Conservation (phyloP, 805 yeast genomes). For the Candida cerambycidarum region DNA sequence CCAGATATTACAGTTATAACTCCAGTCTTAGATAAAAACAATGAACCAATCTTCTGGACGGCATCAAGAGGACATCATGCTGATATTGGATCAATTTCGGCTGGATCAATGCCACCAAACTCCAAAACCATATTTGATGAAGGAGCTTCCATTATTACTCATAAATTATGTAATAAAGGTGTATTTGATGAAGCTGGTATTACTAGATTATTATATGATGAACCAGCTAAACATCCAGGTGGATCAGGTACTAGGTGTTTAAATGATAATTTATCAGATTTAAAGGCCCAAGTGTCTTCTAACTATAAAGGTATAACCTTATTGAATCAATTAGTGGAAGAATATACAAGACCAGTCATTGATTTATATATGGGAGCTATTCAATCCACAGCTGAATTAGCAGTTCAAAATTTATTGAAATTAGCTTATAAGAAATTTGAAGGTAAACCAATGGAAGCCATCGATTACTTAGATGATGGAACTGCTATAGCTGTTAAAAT, state of each 20-base stretch:
- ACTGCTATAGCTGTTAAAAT: constrained; percentile 61
- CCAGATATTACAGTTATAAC: constrained; percentile 81
- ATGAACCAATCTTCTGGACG: constrained; percentile 73
- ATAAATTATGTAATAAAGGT: constrained; percentile 66
- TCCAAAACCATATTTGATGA: constrained; percentile 84
- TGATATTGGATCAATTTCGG: constrained; percentile 88
- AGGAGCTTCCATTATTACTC: constrained; percentile 85
- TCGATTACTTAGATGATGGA: constrained; percentile 81
- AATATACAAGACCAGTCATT: constrained; percentile 51
- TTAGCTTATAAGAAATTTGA: constrained; percentile 39
- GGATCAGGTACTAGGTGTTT: constrained; percentile 88
- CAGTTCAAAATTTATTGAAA: constrained; percentile 32
- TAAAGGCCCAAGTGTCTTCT: constrained; percentile 66
- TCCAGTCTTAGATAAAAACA: constrained; percentile 60
- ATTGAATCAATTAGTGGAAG: constrained; percentile 57
- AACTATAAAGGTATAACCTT: constrained; percentile 80
- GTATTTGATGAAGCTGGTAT: constrained; percentile 73
- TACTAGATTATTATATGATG: constrained; percentile 57
- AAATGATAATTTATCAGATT: constrained; percentile 73
- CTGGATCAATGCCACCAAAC: constrained; percentile 95
- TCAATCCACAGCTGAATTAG: constrained; percentile 33
- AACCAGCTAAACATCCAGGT: constrained; percentile 80
- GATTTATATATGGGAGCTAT: constrained; percentile 38
- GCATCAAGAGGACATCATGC: constrained; percentile 97
- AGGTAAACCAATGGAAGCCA: constrained; percentile 45